Conservation (phyloP, 805 yeast species). For the Kuraishia hungarica region DNA sequence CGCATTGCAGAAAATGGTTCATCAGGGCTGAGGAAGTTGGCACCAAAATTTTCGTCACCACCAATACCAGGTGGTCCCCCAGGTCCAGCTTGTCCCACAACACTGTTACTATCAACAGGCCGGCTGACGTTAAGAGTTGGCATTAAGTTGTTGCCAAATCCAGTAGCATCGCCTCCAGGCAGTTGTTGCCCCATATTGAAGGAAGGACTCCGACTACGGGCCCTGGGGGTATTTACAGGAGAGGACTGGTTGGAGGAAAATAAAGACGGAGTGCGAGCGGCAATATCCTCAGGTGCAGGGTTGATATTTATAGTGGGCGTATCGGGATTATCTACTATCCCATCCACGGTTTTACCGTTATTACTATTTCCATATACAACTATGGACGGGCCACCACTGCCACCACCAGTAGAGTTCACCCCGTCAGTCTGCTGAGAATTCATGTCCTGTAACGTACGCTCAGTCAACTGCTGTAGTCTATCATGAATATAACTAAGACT, state of each 20-base stretch:
- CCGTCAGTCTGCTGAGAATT: conserved; percentile 2
- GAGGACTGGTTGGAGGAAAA: conserved; percentile 37
- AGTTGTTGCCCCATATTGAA: neutral
- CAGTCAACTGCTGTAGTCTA: conserved; percentile 11
- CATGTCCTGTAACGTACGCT: conserved; percentile 13
- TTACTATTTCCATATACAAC: neutral
- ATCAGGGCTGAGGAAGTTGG: conserved; percentile 19
- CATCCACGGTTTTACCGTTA: neutral
- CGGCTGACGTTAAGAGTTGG: conserved; percentile 2
- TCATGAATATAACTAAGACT: conserved; percentile 6
- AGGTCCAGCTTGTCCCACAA: conserved; percentile 3
- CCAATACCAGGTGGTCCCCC: too few relatives aligned
- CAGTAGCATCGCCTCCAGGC: neutral
- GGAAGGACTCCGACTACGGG: conserved; percentile 16
- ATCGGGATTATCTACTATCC: too few relatives aligned
- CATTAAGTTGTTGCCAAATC: conserved; percentile 9
- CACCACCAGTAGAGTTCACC: neutral
- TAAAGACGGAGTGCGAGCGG: conserved; percentile 44
- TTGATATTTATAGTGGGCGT: conserved; percentile 10
- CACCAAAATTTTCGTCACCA: conserved; percentile 18
- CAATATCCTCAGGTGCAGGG: conserved; percentile 28
- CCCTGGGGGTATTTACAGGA: conserved; percentile 23
- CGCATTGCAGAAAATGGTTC: conserved; percentile 21
- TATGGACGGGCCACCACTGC: neutral
- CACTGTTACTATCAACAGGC: conserved; percentile 9